phyloP scores from a whole-genome alignment of 768 basidiomycete species.

The Trametes coccinea region DNA sequence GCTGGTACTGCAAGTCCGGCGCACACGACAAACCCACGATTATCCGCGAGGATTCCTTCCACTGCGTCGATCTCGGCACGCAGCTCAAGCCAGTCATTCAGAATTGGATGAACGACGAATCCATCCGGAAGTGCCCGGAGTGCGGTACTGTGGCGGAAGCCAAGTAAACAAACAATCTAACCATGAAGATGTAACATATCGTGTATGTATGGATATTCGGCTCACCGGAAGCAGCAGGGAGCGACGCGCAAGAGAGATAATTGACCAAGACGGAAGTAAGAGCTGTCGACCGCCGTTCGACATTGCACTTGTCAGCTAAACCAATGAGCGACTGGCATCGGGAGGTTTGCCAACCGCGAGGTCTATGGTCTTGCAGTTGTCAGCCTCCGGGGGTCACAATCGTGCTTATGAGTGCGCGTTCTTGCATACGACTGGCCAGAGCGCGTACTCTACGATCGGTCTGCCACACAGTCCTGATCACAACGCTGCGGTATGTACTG shows the following conservation, averaged over 20 bases:
- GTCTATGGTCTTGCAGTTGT: not conserved
- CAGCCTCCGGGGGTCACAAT: not conserved
- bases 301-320: too few species aligned
- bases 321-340: not conserved
- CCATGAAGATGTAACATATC: not conserved
- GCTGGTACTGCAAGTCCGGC: conserved; percentile 84
- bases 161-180: conserved; percentile 41
- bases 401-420: not conserved
- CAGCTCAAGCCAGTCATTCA: conserved; percentile 93
- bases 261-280: too few species aligned
- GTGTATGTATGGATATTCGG: not conserved
- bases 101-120: conserved; percentile 70
- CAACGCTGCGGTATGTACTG: not conserved
- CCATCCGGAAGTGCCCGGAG: conserved; percentile 63
- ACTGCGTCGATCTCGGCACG: conserved; percentile 87
- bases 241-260: too few species aligned
- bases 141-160: conserved; percentile 68
- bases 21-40: conserved; percentile 66
- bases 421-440: not conserved
- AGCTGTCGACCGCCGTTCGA: too few species aligned
- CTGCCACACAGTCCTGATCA: not conserved
- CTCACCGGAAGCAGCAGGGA: too few species aligned
- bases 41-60: conserved; percentile 83
- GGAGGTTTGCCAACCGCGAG: not conserved
- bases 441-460: not conserved